These are phyloP conservation scores for Fusarium metavorans DNA, from an alignment of 2,329 filamentous ascomycete species.

Conservation along the genomic window DNA sequence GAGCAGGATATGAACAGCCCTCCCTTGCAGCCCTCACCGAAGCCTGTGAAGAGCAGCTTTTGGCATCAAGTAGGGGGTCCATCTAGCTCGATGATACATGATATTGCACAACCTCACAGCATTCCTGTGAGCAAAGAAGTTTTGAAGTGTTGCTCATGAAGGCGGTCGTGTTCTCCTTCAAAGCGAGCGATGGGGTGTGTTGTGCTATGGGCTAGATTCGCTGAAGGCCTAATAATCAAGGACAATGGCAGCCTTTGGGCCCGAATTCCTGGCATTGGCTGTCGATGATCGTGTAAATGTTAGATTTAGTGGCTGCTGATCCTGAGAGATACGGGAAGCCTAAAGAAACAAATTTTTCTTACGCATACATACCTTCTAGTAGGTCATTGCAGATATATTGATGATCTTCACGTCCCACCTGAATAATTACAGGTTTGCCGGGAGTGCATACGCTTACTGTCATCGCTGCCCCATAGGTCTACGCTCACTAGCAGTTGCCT, in stretches of 20 bases:
- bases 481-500: neutral
- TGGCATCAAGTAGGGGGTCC: neutral
- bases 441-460: neutral
- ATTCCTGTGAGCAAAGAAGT: neutral
- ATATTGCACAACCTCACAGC: neutral
- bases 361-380: no score
- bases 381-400: neutral
- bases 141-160: neutral
- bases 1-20: neutral
- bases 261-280: neutral
- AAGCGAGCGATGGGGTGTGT: neutral
- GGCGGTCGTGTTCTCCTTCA: neutral
- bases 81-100: neutral
- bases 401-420: neutral
- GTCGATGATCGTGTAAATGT: neutral
- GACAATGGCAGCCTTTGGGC: neutral
- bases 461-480: neutral
- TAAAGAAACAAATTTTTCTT: no score
- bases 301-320: neutral
- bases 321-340: no score
- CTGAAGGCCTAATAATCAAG: neutral
- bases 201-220: neutral
- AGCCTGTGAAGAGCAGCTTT: neutral
- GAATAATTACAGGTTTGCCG: neutral
- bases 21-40: neutral